Conservation (phyloP, 805 yeast species). For the Suhomyces prunicola region DNA sequence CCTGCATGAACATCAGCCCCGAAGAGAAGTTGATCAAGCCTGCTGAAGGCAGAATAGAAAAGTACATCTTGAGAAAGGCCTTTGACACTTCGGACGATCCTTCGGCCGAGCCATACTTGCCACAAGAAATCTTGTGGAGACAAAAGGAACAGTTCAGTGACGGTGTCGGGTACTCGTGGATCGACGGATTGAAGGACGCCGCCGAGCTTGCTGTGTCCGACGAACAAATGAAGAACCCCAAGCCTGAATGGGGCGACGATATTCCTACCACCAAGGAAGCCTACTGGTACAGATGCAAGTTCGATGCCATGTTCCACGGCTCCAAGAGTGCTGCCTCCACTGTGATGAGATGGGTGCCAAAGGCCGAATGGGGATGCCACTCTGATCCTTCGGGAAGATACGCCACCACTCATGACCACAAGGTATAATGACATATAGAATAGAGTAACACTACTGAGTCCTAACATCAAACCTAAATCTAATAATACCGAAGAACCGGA, state of each 20-base stretch:
- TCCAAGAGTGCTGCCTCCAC: constrained; percentile 90
- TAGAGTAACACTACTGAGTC: not conserved
- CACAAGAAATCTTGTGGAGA: constrained; percentile 97
- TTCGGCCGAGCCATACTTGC: constrained; percentile 76
- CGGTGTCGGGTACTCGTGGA: constrained; percentile 99
- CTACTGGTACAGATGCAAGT: constrained; percentile 96
- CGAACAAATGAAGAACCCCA: constrained; percentile 86
- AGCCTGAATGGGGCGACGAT: constrained; percentile 94
- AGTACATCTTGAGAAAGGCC: constrained; percentile 95
- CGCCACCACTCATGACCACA: constrained; percentile 80
- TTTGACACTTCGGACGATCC: constrained; percentile 91
- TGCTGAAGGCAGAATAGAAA: constrained; percentile 79
- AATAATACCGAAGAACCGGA: too few species aligned
- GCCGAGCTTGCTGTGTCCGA: constrained; percentile 86
- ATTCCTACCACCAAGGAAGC: constrained; percentile 98
- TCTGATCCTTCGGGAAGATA: constrained; percentile 98
- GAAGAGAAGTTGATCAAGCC: constrained; percentile 80
- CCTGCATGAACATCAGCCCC: constrained; percentile 93
- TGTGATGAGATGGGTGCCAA: constrained; percentile 99
- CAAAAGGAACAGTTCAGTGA: constrained; percentile 99
- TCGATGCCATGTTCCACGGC: constrained; percentile 83
- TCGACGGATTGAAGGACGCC: constrained; percentile 93
- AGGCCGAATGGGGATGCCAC: constrained; percentile 99
- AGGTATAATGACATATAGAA: constrained; percentile 25
- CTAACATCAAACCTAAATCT: too few species aligned